Conservation (phyloP, 2,329 filamentous ascomycete genomes). For the Epichloe sibirici region DNA sequence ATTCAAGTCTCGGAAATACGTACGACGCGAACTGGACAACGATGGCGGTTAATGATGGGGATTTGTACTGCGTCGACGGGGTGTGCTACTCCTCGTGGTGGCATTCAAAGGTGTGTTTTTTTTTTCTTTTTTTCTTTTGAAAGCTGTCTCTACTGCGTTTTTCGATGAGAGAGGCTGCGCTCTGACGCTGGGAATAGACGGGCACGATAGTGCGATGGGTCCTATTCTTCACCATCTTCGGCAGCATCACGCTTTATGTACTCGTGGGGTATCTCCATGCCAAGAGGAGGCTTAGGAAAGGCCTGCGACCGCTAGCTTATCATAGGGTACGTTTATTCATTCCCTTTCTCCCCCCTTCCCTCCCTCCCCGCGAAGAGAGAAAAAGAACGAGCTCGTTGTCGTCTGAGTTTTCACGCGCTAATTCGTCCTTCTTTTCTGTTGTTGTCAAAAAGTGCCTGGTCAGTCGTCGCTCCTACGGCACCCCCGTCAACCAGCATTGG, state of each 20-base stretch:
- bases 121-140: too few species aligned
- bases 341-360: not conserved
- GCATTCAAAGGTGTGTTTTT: constrained; percentile 16
- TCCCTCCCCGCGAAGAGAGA: not conserved
- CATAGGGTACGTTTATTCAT: constrained; percentile 43
- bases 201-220: constrained; percentile 60
- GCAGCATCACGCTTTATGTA: constrained; percentile 48
- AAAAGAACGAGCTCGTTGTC: not conserved
- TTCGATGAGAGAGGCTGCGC: not conserved
- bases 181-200: constrained; percentile 28
- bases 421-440: not conserved
- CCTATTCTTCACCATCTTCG: constrained; percentile 50
- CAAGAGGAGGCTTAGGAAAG: constrained; percentile 50
- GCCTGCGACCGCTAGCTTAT: constrained; percentile 53
- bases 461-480: constrained; percentile 19
- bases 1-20: not conserved
- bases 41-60: constrained; percentile 1
- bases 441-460: constrained; percentile 35
- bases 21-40: not conserved
- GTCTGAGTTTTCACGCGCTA: not conserved
- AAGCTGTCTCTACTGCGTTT: not conserved
- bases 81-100: constrained; percentile 14
- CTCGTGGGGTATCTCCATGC: constrained; percentile 60
- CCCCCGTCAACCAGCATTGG: constrained; percentile 11
- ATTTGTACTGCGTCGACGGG: not conserved